These are phyloP conservation scores for Kalanchoe fedtschenkoi DNA, from an alignment of 164 flowering plant genomes.

Conservation along the genomic window DNA sequence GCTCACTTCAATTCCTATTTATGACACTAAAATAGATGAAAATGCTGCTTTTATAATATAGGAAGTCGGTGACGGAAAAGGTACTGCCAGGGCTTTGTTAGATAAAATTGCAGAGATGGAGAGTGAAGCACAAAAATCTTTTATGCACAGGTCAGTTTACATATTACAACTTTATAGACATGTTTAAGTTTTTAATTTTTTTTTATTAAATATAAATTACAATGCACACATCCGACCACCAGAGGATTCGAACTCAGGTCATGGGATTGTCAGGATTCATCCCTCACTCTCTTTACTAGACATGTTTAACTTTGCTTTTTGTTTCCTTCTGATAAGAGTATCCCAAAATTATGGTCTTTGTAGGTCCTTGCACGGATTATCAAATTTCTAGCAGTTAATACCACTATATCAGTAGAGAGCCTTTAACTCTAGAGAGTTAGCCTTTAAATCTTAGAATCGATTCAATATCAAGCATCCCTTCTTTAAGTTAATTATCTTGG, in stretches of 20 bases:
- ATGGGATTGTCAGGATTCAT: not conserved
- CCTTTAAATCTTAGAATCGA: too few relatives aligned
- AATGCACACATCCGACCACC: too few relatives aligned
- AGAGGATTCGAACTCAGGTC: too few relatives aligned
- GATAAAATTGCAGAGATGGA: conserved; percentile 71
- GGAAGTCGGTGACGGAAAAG: conserved; percentile 76
- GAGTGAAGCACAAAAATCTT: conserved; percentile 90
- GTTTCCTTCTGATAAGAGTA: too few relatives aligned
- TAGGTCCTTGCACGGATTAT: too few relatives aligned
- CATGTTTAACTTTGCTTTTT: not conserved
- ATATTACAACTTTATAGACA: not conserved
- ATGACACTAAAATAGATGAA: conserved; percentile 4
- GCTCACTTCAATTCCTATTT: not conserved
- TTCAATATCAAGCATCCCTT: too few relatives aligned
- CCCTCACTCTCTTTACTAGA: not conserved
- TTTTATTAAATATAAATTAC: too few relatives aligned
- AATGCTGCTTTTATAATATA: conserved; percentile 13
- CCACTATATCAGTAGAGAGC: too few relatives aligned
- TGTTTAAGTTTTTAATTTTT: not conserved
- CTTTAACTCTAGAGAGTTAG: too few relatives aligned
- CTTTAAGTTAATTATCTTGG: too few relatives aligned
- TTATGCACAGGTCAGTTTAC: conserved; percentile 84
- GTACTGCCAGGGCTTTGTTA: conserved; percentile 77
- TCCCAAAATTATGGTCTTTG: too few relatives aligned
- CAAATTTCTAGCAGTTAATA: too few relatives aligned